Evolutionary conservation across 164 flowering plant species (phyloP).

Genomic region (Vitis amurensis): DNA sequence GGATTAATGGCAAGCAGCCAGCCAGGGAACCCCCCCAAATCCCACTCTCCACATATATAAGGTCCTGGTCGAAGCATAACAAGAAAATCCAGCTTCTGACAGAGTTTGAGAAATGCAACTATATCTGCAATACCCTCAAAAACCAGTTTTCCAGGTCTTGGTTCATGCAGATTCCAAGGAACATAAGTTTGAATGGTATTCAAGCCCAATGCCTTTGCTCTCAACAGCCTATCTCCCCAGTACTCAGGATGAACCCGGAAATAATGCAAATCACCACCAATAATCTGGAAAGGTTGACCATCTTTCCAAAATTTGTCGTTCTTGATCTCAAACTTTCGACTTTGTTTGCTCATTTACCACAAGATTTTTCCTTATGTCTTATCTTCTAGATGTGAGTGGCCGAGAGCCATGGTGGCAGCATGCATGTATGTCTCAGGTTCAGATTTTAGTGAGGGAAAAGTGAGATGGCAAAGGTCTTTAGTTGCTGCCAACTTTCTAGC

Average conservation of each 20-base stretch:
- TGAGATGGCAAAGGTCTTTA: too few species aligned
- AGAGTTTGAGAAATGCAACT: conserved; percentile 66
- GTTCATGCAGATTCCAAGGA: conserved; percentile 98
- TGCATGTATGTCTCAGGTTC: too few species aligned
- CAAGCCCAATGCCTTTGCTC: conserved; percentile 94
- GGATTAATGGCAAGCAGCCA: conserved; percentile 88
- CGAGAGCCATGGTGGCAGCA: too few species aligned
- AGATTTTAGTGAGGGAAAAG: too few species aligned
- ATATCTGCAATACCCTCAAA: conserved; percentile 87
- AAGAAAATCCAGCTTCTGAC: conserved; percentile 74
- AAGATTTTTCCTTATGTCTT: too few species aligned
- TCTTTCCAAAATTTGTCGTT: conserved; percentile 88
- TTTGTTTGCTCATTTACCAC: too few species aligned
- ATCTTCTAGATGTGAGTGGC: too few species aligned
- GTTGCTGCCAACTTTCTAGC: too few species aligned
- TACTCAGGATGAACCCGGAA: conserved; percentile 85
- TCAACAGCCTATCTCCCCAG: conserved; percentile 93
- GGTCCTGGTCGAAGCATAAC: conserved; percentile 98
- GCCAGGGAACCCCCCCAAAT: conserved; percentile 93
- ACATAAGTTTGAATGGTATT: conserved; percentile 95
- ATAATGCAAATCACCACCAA: conserved; percentile 94
- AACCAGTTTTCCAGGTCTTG: conserved; percentile 56
- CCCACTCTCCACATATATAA: conserved; percentile 99
- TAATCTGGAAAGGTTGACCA: conserved; percentile 66
- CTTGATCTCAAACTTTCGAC: conserved; percentile 54